phyloP scores from a whole-genome alignment of 768 basidiomycete genomes.

The Scleroderma bovista region DNA sequence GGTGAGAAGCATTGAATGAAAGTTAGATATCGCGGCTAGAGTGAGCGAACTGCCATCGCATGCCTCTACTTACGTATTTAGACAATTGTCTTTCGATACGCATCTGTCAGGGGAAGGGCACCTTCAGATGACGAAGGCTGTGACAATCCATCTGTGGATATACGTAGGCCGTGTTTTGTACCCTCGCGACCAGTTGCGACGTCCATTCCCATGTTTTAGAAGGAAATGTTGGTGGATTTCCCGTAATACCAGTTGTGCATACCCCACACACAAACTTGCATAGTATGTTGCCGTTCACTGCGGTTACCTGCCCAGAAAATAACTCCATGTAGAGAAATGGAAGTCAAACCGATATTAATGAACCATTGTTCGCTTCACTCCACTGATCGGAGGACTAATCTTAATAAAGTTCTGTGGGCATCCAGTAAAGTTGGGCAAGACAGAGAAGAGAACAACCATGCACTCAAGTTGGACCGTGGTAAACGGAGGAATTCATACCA shows the following conservation, averaged over 20 bases:
- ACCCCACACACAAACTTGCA: not conserved
- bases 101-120: slow-evolving; percentile 1
- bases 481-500: not conserved
- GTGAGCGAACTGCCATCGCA: slow-evolving; percentile 20
- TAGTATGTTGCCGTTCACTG: not conserved
- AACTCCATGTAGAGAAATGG: not conserved
- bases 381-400: not conserved
- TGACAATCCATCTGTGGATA: not conserved
- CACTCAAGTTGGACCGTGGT: not conserved
- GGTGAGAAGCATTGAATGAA: slow-evolving; percentile 15
- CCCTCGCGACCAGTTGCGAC: too few relatives aligned
- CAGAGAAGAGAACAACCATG: not conserved
- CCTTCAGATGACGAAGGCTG: not conserved
- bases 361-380: not conserved
- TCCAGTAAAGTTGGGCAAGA: not conserved
- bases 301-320: not conserved
- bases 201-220: too few relatives aligned
- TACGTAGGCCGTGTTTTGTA: not conserved
- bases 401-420: not conserved
- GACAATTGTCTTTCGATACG: slow-evolving; percentile 6
- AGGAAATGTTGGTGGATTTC: too few relatives aligned
- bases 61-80: slow-evolving; percentile 11
- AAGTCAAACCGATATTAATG: not conserved
- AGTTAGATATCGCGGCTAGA: slow-evolving; percentile 7
- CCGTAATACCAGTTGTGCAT: not conserved